A percentile compares a stretch with the other conserved stretches of the same genome.
Evolutionary conservation across 441 rosid genomes (phyloP).

Genomic region (Populus hybrid): DNA sequence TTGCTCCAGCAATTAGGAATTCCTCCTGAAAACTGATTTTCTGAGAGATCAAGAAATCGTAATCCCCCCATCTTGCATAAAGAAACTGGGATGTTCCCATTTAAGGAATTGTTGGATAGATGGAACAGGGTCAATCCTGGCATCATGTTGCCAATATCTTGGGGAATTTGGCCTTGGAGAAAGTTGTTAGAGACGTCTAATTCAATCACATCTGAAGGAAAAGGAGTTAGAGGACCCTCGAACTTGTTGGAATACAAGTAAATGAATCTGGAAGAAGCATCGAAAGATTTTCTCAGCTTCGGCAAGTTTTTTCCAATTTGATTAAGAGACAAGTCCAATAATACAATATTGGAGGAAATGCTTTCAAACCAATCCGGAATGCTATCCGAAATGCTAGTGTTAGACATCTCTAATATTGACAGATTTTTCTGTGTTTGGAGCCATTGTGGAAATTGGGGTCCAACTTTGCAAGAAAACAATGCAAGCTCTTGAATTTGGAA

Average conservation of each 20-base stretch:
- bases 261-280: not conserved
- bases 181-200: conserved; percentile 13
- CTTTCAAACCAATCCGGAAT: conserved; percentile 14
- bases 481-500: not conserved
- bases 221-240: conserved; percentile 14
- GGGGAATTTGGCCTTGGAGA: conserved; percentile 22
- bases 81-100: conserved; percentile 10
- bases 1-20: conserved; percentile 1
- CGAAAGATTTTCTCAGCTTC: not conserved
- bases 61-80: conserved; percentile 1
- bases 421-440: not conserved
- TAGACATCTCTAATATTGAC: not conserved
- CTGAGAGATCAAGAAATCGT: not conserved
- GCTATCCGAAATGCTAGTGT: conserved; percentile 9
- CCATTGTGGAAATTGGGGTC: conserved; percentile 24
- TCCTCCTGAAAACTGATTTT: conserved; percentile 1
- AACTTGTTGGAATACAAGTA: conserved; percentile 16
- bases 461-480: conserved; percentile 15
- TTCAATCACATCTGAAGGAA: conserved; percentile 8
- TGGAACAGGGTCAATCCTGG: conserved; percentile 13
- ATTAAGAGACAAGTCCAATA: conserved; percentile 14
- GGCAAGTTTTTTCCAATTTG: conserved; percentile 12
- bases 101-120: conserved; percentile 17
- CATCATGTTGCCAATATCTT: conserved; percentile 11
- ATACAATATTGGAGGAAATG: not conserved